These are phyloP conservation scores for Ganoderma lucidum DNA, from an alignment of 1,284 basidiomycete genomes.

Conservation along the genomic window DNA sequence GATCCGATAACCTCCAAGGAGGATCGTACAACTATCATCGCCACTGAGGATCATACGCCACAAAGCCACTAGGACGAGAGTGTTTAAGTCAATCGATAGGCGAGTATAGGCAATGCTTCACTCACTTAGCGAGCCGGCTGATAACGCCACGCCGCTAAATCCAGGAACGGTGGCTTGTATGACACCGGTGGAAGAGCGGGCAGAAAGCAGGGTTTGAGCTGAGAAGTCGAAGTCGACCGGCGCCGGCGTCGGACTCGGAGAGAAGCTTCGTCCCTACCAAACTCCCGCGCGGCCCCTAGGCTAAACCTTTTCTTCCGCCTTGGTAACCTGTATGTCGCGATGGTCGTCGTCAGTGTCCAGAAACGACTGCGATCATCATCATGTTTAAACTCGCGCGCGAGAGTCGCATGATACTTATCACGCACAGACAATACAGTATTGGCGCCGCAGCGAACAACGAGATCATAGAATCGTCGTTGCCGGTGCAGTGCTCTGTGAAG, in stretches of 20 bases:
- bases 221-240: not conserved
- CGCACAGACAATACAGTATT: not conserved
- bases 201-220: not conserved
- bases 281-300: not conserved
- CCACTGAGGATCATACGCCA: constrained; percentile 1
- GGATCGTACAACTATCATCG: not conserved
- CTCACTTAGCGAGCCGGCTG: not conserved
- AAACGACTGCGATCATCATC: not conserved
- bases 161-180: not conserved
- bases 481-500: not conserved
- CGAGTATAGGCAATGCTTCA: not conserved
- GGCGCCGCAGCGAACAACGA: not conserved
- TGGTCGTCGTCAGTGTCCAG: not conserved
- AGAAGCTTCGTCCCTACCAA: not conserved
- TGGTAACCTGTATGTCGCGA: not conserved
- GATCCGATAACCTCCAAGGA: not conserved
- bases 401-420: not conserved
- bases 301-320: not conserved
- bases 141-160: not conserved
- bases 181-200: not conserved
- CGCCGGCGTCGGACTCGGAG: not conserved
- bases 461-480: not conserved
- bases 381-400: not conserved
- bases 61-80: not conserved
- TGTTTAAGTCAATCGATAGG: not conserved